Base-by-base conservation (phyloP, 306 rosid species). In the Alnus rubra region DNA sequence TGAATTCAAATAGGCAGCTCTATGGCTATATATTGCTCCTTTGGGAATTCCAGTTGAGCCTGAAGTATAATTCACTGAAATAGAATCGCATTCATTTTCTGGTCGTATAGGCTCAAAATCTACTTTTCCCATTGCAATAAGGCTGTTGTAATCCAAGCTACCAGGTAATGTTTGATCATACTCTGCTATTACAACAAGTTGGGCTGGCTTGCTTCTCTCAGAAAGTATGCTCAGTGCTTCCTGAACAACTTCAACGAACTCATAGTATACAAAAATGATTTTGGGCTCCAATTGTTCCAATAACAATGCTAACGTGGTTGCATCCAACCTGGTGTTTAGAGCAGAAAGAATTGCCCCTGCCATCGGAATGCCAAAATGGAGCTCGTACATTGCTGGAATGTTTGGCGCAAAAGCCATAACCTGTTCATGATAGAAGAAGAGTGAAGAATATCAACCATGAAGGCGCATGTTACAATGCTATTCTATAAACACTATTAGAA, bases 11-110 rank as follows among this genome's bases (percentile, higher is more conserved):
- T 88, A 92, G 2, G 89, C 78, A 0, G 91, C 87, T 85, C 91
- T 83, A 11, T 94, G 98, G 79, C 97, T 94, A 58, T 94, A 94
- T 52, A 91, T 80, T 6, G 51, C 97, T 49, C 95, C 97, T 81
- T 94, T 94, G 4, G 96, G 97, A 77, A 45, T 53, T 45, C 95
- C 97, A 1, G 98, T 94, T 19, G 97, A 85, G 71, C 97, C 98
- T 3, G 98, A 94, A 50, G 97, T 94, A 75, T 77, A 94, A 23
- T 82, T 92, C 85, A 94, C 93, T 5, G 97, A 91, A 74, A 94
- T 91, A 3, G 98, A 91, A 31, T 88, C 80, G 11, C 82, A 75
- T 67, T 92, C 98, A 44, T 81, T 80, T 33, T 59, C 78, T 50
- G 88, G 84, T 31, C 72, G 15, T 14, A 79, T 50, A 16, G 79